Evolutionary conservation across 257 asterid species (phyloP).

Genomic region (Plantago major): DNA sequence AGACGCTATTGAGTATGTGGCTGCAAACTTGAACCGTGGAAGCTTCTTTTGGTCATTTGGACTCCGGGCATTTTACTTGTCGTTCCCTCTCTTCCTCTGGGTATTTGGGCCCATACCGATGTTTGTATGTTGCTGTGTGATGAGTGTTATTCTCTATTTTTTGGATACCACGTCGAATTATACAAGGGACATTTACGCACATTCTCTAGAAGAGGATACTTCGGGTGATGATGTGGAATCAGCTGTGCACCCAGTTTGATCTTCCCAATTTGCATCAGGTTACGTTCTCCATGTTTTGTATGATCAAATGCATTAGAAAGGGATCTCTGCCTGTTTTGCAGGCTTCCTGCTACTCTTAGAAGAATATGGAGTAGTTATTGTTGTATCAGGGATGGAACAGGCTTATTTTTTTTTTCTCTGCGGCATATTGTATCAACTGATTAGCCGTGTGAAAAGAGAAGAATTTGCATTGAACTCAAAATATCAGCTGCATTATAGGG

Average conservation of each 20-base stretch:
- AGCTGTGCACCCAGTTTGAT: conserved; percentile 19
- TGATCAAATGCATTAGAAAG: too few relatives aligned
- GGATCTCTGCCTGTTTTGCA: too few relatives aligned
- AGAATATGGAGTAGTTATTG: too few relatives aligned
- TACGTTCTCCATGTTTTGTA: too few relatives aligned
- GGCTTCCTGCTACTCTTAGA: too few relatives aligned
- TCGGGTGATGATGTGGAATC: conserved; percentile 35
- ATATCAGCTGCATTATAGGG: too few relatives aligned
- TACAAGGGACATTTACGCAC: conserved; percentile 47
- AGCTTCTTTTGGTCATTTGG: conserved; percentile 83
- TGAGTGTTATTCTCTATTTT: conserved; percentile 56
- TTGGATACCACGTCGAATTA: conserved; percentile 64
- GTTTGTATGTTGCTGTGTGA: conserved; percentile 54
- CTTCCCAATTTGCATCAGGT: background rate
- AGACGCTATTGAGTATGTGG: conserved; percentile 62
- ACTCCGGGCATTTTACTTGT: conserved; percentile 67
- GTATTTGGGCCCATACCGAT: conserved; percentile 74
- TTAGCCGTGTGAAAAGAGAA: too few relatives aligned
- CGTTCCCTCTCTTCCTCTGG: conserved; percentile 81
- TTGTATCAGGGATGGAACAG: too few relatives aligned
- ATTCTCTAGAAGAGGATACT: conserved; percentile 28
- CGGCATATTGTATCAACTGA: too few relatives aligned
- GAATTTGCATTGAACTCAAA: too few relatives aligned
- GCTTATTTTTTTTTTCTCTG: too few relatives aligned
- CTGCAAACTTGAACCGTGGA: conserved; percentile 55